A percentile compares a stretch with the other conserved stretches of the same genome.
These are phyloP conservation scores for Amanita thiersii DNA, from an alignment of 768 basidiomycete species.

Conservation along the genomic window DNA sequence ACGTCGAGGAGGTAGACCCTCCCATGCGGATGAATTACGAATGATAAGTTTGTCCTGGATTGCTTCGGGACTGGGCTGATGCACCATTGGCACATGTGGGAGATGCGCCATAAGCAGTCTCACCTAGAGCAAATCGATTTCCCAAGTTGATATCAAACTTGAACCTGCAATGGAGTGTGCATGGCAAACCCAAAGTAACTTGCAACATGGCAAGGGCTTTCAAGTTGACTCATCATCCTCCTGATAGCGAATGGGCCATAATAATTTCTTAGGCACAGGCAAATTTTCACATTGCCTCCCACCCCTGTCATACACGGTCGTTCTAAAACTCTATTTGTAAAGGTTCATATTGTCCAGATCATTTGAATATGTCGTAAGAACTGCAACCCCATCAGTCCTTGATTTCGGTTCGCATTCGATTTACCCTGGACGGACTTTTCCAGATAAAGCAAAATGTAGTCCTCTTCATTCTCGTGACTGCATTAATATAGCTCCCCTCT, in stretches of 20 bases:
- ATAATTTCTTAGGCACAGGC: slow-evolving; percentile 20
- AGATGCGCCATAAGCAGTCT: background rate
- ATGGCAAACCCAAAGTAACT: background rate
- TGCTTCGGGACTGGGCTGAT: background rate
- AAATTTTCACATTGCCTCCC: slow-evolving; percentile 23
- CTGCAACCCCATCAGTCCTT: slow-evolving; percentile 30
- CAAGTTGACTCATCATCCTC: background rate
- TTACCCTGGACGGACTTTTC: slow-evolving; percentile 18
- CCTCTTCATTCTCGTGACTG: slow-evolving; percentile 14
- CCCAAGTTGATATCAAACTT: background rate
- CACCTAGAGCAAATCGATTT: background rate
- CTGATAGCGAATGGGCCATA: background rate
- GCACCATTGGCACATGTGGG: background rate
- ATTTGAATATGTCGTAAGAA: slow-evolving; percentile 29
- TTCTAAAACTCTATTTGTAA: slow-evolving; percentile 45
- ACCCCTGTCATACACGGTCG: slow-evolving; percentile 28
- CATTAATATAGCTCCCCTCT: slow-evolving; percentile 8
- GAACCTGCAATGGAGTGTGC: too few relatives aligned
- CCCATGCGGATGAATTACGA: background rate
- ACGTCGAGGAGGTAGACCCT: too few relatives aligned
- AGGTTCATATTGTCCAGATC: slow-evolving; percentile 21
- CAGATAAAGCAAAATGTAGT: slow-evolving; percentile 24
- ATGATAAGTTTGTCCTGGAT: background rate
- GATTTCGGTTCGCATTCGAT: slow-evolving; percentile 22
- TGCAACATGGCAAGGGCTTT: background rate